These are phyloP conservation scores for Casuarina glauca DNA, from an alignment of 306 rosid species.

Conservation along the genomic window DNA sequence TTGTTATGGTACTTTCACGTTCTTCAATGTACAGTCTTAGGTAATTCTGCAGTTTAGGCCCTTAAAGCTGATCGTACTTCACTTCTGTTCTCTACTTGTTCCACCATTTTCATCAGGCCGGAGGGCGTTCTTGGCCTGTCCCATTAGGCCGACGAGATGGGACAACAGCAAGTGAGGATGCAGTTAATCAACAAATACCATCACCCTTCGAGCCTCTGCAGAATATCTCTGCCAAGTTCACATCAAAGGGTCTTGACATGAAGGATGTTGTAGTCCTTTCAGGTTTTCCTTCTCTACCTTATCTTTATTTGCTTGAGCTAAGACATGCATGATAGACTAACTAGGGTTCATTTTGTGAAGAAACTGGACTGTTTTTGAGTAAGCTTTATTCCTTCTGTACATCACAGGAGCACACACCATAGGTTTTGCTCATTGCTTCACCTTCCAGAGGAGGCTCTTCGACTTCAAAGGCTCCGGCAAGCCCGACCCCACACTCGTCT, in stretches of 20 bases:
- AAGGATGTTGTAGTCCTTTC: slow-evolving; percentile 73
- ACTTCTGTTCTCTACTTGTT: background rate
- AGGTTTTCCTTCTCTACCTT: slow-evolving; percentile 40
- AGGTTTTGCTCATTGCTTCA: slow-evolving; percentile 68
- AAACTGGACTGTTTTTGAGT: no score
- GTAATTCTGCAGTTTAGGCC: background rate
- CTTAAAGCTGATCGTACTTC: background rate
- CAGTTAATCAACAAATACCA: slow-evolving; percentile 59
- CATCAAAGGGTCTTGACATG: slow-evolving; percentile 63
- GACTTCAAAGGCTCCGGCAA: slow-evolving; percentile 54
- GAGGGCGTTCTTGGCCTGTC: slow-evolving; percentile 65
- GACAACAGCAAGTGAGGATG: slow-evolving; percentile 39
- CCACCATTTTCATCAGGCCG: slow-evolving; percentile 29
- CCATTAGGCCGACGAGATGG: slow-evolving; percentile 67
- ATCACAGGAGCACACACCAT: slow-evolving; percentile 63
- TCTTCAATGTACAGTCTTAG: background rate
- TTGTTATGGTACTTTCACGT: slow-evolving; percentile 36
- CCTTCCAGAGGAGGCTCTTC: slow-evolving; percentile 62
- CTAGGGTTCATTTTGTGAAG: background rate
- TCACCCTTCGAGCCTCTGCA: slow-evolving; percentile 55
- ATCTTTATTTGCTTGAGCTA: background rate
- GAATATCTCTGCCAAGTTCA: slow-evolving; percentile 57
- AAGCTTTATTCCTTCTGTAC: background rate
- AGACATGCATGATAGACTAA: background rate
- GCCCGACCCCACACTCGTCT: slow-evolving; percentile 57